These are phyloP conservation scores for Rhodotorula sphaerocarpa DNA, from an alignment of 768 basidiomycete genomes.

Conservation along the genomic window DNA sequence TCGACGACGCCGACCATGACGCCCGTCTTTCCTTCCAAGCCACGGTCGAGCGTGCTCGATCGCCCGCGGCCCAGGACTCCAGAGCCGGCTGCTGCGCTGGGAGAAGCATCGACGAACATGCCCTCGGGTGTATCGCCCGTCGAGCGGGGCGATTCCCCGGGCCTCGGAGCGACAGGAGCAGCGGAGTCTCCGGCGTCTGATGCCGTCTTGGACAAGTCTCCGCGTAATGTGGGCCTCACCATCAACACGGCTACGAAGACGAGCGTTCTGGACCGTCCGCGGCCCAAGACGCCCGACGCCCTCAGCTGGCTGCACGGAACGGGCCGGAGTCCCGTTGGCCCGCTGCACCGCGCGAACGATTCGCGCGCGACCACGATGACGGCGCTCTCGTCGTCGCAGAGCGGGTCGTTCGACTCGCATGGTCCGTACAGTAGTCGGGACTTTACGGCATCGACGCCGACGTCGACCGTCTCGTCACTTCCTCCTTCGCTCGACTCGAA, in stretches of 20 bases:
- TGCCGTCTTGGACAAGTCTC: background rate
- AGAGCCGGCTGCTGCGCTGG: background rate
- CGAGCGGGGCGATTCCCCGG: background rate
- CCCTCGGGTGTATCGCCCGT: too few species aligned
- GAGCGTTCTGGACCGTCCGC: conserved; percentile 11
- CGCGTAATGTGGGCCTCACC: background rate
- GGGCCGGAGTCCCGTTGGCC: background rate
- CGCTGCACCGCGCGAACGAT: background rate
- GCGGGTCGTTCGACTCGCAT: conserved; percentile 19
- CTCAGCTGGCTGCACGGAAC: background rate
- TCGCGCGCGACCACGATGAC: background rate
- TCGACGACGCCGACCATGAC: background rate
- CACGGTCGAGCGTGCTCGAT: background rate
- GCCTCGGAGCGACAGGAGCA: too few species aligned
- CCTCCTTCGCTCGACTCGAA: conserved; percentile 1
- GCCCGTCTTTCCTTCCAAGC: background rate
- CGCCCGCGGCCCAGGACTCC: conserved; percentile 8
- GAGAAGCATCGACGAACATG: too few species aligned
- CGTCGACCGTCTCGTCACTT: background rate
- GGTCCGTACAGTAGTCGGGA: background rate
- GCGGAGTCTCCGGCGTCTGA: background rate
- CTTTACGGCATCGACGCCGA: background rate
- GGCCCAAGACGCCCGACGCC: conserved; percentile 23
- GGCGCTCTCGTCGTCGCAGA: conserved; percentile 2
- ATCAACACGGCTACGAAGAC: background rate